phyloP scores from a whole-genome alignment of 208 protist genomes.

The Leishmania martiniquensis region DNA sequence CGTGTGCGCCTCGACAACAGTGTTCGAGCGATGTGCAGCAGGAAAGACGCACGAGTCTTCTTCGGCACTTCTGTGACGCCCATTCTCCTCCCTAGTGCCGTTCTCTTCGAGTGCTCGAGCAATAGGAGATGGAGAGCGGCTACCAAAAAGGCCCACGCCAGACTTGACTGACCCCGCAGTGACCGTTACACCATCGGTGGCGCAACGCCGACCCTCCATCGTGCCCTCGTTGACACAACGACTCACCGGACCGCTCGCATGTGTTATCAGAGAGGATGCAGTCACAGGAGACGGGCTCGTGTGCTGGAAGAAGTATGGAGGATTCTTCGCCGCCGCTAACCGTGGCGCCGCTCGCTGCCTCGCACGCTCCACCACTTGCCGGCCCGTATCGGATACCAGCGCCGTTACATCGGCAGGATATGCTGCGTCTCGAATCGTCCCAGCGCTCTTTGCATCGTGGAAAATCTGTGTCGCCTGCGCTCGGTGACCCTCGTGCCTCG shows the following conservation, averaged over 20 bases:
- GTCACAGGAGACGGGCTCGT: neutral
- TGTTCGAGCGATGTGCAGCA: neutral
- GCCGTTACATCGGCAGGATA: neutral
- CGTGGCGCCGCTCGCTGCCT: neutral
- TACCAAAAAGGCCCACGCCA: neutral
- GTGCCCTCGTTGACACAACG: neutral
- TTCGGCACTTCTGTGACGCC: too few relatives aligned
- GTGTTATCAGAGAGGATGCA: neutral
- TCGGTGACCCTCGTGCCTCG: too few relatives aligned
- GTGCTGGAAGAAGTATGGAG: neutral
- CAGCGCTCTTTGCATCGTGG: neutral
- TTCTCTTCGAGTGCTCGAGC: conserved; percentile 7
- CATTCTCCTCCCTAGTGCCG: neutral
- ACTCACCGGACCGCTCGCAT: neutral
- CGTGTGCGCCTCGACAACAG: neutral
- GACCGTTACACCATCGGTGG: neutral
- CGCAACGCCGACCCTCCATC: neutral
- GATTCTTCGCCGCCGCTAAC: neutral
- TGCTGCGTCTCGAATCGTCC: neutral
- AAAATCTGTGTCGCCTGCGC: neutral
- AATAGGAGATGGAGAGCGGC: conserved; percentile 11
- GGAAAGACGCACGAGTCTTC: conserved; percentile 6
- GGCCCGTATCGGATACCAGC: neutral
- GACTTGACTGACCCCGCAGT: neutral
- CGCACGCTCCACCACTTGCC: neutral